phyloP scores from a whole-genome alignment of 148 eudicot genomes.

The Amaranthus cruentus region DNA sequence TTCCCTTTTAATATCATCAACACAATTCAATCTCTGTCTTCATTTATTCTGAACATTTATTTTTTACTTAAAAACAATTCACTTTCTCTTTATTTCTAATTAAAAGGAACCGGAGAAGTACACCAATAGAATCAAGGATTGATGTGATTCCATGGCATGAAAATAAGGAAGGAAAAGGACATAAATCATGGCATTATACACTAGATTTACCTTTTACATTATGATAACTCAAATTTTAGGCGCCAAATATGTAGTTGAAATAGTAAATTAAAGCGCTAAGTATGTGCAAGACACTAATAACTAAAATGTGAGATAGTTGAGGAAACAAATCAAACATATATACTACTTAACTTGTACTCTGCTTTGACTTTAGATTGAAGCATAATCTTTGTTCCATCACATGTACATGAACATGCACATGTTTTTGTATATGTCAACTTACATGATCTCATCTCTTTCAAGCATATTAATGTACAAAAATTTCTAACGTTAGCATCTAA shows the following conservation, averaged over 20 bases:
- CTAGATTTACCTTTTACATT: conserved; percentile 22
- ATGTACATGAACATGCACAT: conserved; percentile 17
- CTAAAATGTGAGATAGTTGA: not conserved
- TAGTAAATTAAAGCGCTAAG: not conserved
- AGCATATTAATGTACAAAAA: too few relatives aligned
- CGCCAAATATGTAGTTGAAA: conserved; percentile 31
- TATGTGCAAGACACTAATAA: not conserved
- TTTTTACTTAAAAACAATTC: not conserved
- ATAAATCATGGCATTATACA: conserved; percentile 14
- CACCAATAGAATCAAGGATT: not conserved
- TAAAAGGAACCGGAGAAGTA: not conserved
- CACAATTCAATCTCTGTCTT: too few relatives aligned
- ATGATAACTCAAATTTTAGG: conserved; percentile 33
- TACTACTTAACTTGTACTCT: conserved; percentile 20
- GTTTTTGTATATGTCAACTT: not conserved
- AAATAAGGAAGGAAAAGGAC: conserved; percentile 6
- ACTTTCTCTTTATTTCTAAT: not conserved
- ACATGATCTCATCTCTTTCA: too few relatives aligned
- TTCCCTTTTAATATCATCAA: too few relatives aligned
- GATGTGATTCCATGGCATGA: conserved; percentile 12
- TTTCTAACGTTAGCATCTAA: too few relatives aligned
- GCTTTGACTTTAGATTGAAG: conserved; percentile 24
- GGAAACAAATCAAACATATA: not conserved
- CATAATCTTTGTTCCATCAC: conserved; percentile 10
- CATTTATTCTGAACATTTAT: not conserved